A percentile compares a stretch with the other conserved stretches of the same genome.
phyloP scores from a whole-genome alignment of 225 moss, liverwort and hornwort genomes.

The Marchantia polymorpha region DNA sequence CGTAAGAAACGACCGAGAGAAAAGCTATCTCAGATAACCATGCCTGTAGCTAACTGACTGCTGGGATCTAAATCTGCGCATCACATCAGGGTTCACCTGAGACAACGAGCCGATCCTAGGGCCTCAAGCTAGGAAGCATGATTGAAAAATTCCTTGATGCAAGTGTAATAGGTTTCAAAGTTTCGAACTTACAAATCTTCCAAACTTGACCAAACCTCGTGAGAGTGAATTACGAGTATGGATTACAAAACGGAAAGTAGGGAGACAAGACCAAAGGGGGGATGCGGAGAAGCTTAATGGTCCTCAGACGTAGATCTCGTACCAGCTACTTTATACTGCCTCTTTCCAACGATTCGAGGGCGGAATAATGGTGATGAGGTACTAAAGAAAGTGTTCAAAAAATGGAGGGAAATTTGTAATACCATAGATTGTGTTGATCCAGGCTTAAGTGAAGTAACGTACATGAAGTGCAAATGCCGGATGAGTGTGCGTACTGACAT shows the following conservation, averaged over 20 bases:
- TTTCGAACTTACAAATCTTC: no score
- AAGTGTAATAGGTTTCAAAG: no score
- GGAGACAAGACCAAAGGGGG: no score
- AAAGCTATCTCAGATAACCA: background rate
- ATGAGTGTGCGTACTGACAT: slow-evolving; percentile 37
- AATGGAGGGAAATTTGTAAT: background rate
- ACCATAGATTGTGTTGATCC: background rate
- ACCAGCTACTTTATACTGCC: background rate
- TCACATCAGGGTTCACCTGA: background rate
- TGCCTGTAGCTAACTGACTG: background rate
- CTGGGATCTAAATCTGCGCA: background rate
- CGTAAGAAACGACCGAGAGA: no score
- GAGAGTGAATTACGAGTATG: no score
- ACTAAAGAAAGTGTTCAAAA: background rate
- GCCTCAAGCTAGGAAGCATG: no score
- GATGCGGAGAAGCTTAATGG: background rate
- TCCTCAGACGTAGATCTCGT: background rate
- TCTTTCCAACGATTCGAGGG: background rate
- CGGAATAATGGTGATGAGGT: background rate
- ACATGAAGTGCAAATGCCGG: slow-evolving; percentile 40
- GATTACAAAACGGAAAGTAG: no score
- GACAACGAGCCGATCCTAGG: background rate
- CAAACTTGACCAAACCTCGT: no score
- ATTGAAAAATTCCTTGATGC: no score
- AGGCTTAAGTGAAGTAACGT: slow-evolving; percentile 10